Base-by-base conservation (phyloP, 2,329 filamentous ascomycete genomes). In the Dactylellina sp. region DNA sequence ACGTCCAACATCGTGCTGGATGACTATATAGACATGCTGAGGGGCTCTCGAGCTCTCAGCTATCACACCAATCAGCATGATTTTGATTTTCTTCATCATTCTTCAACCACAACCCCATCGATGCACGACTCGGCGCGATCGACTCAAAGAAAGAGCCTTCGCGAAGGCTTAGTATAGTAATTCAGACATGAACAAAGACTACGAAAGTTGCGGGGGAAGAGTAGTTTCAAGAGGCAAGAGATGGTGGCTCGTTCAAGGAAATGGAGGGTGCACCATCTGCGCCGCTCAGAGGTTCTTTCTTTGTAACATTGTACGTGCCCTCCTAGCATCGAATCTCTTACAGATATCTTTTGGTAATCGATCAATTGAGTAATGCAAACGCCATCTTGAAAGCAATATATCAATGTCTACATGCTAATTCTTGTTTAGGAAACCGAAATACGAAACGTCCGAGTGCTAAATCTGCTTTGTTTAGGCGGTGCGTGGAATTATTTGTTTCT, bases 391-490 rank as follows among this genome's bases (percentile, higher is more conserved):
- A 32, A 32, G 5, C 5, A 32, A 32, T 32, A 9, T 32, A 32
- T 32, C 9, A 32, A 32, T 4, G 4, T 32, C 28, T 32, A 32
- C 9, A 32, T 4, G 28, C 28, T 32, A 32, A 32, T 9, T 9
- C 28, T 32, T 32, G 28, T 32, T 32, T 32, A 32, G 28, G 28
- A 32, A 5, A 32, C 28, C 28, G 32, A 40, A 49, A 35, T 18
- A 61, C 18, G 25, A 42, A 50, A 61, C 16, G 24, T 47, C 47
- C 7, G 35, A 60, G 40, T n/a, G n/a, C n/a, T 16, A 12, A 12
- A 12, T 40, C 22, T 22, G 50, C 61, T 65, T 65, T 65, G 61
- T 65, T 64, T 37, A 2, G 11, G 37, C 32, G 14, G 16, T n/a
- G n/a, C n/a, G n/a, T n/a, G 28, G 28, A 9, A 32, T 32, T 32